Evolutionary conservation across 345 rosid genomes (phyloP).

Genomic region (Arabis hirsuta): DNA sequence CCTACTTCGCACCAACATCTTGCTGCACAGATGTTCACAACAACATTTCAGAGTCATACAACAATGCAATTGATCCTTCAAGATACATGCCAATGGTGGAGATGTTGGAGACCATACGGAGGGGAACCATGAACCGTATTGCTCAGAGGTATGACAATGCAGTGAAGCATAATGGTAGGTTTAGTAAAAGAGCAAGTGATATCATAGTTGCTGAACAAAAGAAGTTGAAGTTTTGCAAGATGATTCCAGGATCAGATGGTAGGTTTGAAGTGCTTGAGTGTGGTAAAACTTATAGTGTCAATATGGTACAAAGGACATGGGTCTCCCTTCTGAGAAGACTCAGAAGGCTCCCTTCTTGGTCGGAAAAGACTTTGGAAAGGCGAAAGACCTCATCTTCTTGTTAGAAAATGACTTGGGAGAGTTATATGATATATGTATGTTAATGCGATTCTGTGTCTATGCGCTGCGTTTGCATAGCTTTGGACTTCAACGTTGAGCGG

Average conservation of each 20-base stretch:
- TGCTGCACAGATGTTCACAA: conserved; percentile 21
- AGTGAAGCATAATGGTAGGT: neutral
- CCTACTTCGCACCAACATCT: neutral
- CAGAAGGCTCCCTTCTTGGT: no score
- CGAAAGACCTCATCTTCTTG: no score
- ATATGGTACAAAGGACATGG: neutral
- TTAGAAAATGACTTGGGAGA: no score
- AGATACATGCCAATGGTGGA: conserved; percentile 16
- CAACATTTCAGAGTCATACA: neutral
- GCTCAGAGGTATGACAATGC: neutral
- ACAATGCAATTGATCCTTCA: neutral
- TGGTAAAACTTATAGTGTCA: no score
- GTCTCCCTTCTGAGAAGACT: no score
- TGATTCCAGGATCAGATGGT: neutral
- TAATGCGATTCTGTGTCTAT: no score
- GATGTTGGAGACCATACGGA: conserved; percentile 11
- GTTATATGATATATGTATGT: no score
- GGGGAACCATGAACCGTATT: neutral
- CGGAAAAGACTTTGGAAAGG: no score
- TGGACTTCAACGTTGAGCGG: no score
- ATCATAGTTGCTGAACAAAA: neutral
- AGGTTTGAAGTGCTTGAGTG: neutral
- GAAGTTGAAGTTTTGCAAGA: neutral
- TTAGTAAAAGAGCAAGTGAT: neutral
- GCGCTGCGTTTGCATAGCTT: no score